Evolutionary conservation across 176 grass and related monocot genomes (phyloP).

Genomic region (barley (Hordeum vulgare)): DNA sequence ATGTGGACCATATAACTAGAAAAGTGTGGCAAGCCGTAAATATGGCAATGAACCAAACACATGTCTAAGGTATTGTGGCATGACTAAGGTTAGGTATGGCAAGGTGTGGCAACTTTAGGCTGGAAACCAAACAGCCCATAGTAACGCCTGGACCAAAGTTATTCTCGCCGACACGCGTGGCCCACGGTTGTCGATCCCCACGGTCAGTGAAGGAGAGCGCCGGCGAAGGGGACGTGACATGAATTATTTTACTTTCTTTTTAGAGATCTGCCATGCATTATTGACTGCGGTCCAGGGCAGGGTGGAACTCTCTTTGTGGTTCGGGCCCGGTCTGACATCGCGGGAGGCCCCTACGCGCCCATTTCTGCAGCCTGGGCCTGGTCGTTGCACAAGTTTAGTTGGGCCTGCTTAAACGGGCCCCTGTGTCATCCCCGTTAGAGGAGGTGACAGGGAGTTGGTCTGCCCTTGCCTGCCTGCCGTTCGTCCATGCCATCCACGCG

Average conservation of each 20-base stretch:
- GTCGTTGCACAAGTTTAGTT: background rate
- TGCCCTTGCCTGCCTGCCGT: background rate
- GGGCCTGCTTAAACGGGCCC: background rate
- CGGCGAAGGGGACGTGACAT: background rate
- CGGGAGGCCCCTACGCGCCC: background rate
- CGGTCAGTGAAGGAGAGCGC: background rate
- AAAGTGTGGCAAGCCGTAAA: no score
- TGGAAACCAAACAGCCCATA: no score
- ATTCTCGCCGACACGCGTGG: background rate
- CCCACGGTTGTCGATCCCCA: background rate
- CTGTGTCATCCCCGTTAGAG: background rate
- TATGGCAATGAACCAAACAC: no score
- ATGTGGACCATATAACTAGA: no score
- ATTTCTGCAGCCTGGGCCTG: background rate
- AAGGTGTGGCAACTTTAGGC: no score
- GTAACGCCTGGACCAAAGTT: background rate
- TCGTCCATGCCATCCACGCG: background rate
- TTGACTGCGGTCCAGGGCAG: background rate
- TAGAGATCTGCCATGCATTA: background rate
- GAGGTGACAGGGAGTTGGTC: conserved; percentile 23
- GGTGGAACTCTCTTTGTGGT: background rate
- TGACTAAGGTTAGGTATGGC: no score
- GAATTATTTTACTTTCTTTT: background rate
- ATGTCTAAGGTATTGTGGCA: no score
- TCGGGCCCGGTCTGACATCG: background rate